Conservation (phyloP, 1,139 yeast genomes). For the Candida glucosophila region DNA sequence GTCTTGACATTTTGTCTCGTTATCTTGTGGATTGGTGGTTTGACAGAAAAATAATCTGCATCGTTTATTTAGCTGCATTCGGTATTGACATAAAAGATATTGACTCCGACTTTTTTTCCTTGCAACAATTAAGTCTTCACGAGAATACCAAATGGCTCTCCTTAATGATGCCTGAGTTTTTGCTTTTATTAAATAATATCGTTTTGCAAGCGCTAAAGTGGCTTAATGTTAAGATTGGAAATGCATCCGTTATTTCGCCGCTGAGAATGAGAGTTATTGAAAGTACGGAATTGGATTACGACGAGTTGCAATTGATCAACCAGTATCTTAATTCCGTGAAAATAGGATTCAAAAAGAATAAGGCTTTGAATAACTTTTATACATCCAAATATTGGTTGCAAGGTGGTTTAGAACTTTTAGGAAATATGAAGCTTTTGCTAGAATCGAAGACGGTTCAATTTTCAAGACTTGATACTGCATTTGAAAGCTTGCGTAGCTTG, state of each 20-base stretch:
- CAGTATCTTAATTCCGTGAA: constrained; percentile 23
- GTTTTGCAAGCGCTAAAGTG: constrained; percentile 27
- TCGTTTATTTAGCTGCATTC: constrained; percentile 33
- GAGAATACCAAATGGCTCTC: no score
- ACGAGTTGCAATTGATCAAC: constrained; percentile 28
- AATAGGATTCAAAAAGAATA: constrained; percentile 18
- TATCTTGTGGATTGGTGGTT: constrained; percentile 40
- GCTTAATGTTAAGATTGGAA: constrained; percentile 25
- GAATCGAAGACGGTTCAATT: constrained; percentile 10
- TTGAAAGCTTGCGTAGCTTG: constrained; percentile 15
- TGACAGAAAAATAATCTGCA: constrained; percentile 24
- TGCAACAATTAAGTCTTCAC: no score
- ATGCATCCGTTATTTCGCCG: constrained; percentile 27
- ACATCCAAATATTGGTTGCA: constrained; percentile 28
- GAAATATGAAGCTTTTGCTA: constrained; percentile 25
- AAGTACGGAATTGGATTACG: constrained; percentile 17
- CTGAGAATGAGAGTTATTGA: constrained; percentile 10
- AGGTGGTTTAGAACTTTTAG: constrained; percentile 31
- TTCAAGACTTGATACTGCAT: constrained; percentile 15
- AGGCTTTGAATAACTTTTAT: constrained; percentile 16
- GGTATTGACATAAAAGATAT: constrained; percentile 11
- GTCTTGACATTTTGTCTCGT: constrained; percentile 44
- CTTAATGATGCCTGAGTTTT: constrained; percentile 32
- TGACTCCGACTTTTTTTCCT: constrained; percentile 2
- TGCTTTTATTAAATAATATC: constrained; percentile 30